phyloP scores from a whole-genome alignment of 495 filamentous ascomycete species.

The Acidiella bohemica region DNA sequence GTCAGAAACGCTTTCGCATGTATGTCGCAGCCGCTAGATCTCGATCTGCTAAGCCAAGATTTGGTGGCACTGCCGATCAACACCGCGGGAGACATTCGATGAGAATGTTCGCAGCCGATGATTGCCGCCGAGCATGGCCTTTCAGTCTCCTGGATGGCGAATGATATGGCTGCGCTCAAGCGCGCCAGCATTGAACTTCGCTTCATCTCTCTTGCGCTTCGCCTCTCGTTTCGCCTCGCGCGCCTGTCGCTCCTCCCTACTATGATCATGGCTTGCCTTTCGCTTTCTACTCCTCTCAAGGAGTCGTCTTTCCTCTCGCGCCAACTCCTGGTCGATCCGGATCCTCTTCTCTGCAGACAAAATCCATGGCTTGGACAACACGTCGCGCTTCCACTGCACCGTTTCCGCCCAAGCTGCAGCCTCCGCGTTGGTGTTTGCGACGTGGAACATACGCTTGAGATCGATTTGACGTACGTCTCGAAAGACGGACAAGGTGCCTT shows the following conservation, averaged over 20 bases:
- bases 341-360: conserved; percentile 42
- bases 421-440: conserved; percentile 43
- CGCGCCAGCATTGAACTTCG: conserved; percentile 7
- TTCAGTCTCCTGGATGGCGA: conserved; percentile 7
- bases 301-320: conserved; percentile 1
- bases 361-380: conserved; percentile 57
- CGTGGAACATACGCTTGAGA: conserved; percentile 46
- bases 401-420: conserved; percentile 62
- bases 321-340: conserved; percentile 33
- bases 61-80: too few species aligned
- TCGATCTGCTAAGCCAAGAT: too few species aligned
- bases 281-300: conserved; percentile 1
- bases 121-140: too few species aligned
- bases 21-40: too few species aligned
- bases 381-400: conserved; percentile 44
- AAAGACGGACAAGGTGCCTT: conserved; percentile 55
- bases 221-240: conserved; percentile 8
- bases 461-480: conserved; percentile 51
- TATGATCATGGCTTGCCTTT: not conserved
- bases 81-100: too few species aligned
- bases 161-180: conserved; percentile 5
- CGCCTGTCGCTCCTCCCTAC: not conserved
- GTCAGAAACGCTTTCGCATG: too few species aligned
- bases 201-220: conserved; percentile 4
- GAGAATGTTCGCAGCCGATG: too few species aligned